Percentiles rank a stretch among this genome's conserved stretches.
These are phyloP conservation scores for Phellinidium pouzarii DNA, from an alignment of 1,284 basidiomycete genomes.

Conservation along the genomic window DNA sequence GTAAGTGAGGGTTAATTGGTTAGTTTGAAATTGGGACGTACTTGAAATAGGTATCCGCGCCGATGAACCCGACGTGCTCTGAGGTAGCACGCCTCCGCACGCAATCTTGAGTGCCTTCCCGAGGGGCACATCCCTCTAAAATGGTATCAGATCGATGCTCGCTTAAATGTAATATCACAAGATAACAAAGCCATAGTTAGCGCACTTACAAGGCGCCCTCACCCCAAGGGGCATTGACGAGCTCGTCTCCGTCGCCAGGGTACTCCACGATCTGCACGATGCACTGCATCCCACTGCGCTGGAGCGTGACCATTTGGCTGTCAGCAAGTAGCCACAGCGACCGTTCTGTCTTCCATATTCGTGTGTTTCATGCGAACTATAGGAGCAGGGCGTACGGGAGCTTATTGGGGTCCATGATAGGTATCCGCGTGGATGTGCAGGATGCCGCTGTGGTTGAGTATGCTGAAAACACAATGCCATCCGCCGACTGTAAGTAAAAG, in stretches of 20 bases:
- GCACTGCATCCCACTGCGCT: slow-evolving; percentile 48
- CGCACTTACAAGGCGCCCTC: slow-evolving; percentile 45
- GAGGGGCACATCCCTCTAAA: slow-evolving; percentile 42
- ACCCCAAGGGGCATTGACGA: slow-evolving; percentile 51
- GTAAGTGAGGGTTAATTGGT: background rate
- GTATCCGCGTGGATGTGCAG: slow-evolving; percentile 39
- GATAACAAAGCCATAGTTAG: background rate
- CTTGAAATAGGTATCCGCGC: slow-evolving; percentile 57
- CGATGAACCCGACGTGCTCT: slow-evolving; percentile 51
- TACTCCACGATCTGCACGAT: slow-evolving; percentile 48
- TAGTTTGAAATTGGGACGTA: slow-evolving; percentile 21
- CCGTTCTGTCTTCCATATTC: too few relatives aligned
- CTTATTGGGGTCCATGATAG: slow-evolving; percentile 38
- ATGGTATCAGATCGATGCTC: background rate
- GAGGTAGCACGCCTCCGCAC: slow-evolving; percentile 43
- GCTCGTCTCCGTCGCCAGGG: slow-evolving; percentile 52
- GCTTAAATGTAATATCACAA: slow-evolving; percentile 15
- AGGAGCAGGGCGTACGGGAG: slow-evolving; percentile 35
- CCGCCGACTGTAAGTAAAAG: background rate
- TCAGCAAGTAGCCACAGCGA: background rate
- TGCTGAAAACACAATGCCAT: slow-evolving; percentile 25
- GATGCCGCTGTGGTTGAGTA: slow-evolving; percentile 44
- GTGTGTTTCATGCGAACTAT: too few relatives aligned
- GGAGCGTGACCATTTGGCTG: slow-evolving; percentile 44
- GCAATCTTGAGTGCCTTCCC: slow-evolving; percentile 49